Evolutionary conservation across 352 stramenopile species (phyloP).

Genomic region (Pythium pectinolyticum): DNA sequence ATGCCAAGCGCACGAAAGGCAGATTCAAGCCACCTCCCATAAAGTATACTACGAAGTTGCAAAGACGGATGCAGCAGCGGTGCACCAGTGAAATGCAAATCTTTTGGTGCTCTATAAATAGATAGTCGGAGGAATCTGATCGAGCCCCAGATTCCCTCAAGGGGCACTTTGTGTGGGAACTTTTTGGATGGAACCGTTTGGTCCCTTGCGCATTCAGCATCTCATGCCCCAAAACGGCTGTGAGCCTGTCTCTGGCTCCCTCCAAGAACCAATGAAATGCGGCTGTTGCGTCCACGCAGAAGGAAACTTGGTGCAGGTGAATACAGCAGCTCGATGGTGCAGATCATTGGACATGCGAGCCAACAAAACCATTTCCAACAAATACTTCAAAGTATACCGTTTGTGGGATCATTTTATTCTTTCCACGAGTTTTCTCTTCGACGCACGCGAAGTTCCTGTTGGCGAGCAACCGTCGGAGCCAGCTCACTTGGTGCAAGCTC

Average conservation of each 20-base stretch:
- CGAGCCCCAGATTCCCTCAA: conserved; percentile 11
- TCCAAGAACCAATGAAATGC: conserved; percentile 1
- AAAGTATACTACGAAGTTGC: background rate
- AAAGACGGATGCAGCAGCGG: no score
- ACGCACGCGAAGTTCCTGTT: background rate
- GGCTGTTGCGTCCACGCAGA: background rate
- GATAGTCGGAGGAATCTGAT: conserved; percentile 19
- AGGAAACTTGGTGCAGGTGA: background rate
- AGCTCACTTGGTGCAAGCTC: background rate
- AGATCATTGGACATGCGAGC: background rate
- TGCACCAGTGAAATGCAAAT: background rate
- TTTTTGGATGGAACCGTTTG: no score
- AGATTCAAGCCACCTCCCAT: conserved; percentile 12
- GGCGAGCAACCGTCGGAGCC: conserved; percentile 9
- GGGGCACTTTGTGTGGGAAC: background rate
- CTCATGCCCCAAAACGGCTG: background rate
- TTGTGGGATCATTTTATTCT: no score
- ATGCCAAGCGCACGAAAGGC: background rate
- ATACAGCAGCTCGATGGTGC: background rate
- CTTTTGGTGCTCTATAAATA: conserved; percentile 15
- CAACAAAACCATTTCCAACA: no score
- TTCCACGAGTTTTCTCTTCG: no score
- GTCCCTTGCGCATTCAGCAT: conserved; percentile 11
- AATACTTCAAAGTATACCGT: no score
- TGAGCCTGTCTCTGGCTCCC: conserved; percentile 11